Base-by-base conservation (phyloP, 371 early-diverging fungal species). In the Zychaea mexicana region DNA sequence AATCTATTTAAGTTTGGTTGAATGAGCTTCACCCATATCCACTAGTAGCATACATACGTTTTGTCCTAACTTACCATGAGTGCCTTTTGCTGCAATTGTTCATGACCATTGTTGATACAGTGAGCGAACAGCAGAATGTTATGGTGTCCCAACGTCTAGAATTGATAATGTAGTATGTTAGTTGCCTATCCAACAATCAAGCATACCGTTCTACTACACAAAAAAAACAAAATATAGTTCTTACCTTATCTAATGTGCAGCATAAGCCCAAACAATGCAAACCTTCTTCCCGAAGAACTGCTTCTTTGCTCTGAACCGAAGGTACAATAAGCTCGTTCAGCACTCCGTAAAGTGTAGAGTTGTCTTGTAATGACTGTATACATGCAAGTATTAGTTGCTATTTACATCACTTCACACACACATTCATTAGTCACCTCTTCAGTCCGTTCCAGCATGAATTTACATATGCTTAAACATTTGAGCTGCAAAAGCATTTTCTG, bases 281-380 rank as follows among this genome's bases (percentile, higher is more conserved):
- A 24, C 93, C 94, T 49, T 88, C 84, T 67, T 90, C 90, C 33
- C 89, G 87, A 39, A 93, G 66, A 2, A 86, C 78, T 6, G 81
- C 72, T 60, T 94, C 91, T 6, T 79, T 70, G 70, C 85, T 87
- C 65, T 87, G 88, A 19, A 94, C 84, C 0, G 94, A 90, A 0
- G 95, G 95, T 28, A 90, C 85, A 52, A 95, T 86, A 65, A 92
- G 71, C 46, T 92, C 91, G 49, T 91, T 90, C 60, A 94, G 69
- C 46, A 95, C 77, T 46, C 90, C 94, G 69, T 88, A 90, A 62
- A 94, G 73, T 3, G 89, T 83, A 2, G 92, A 85, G 61, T 91
- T 92, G n/a, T 93, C 87, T 33, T 79, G 82, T 45, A 94, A 60
- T 0, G 80, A 66, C 76, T 76, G 64, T n/a, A 61, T 1, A 12